Percentiles rank a stretch among this genome's conserved stretches.
Conservation (phyloP, 768 basidiomycete species). For the Lepiota subincarnata region DNA sequence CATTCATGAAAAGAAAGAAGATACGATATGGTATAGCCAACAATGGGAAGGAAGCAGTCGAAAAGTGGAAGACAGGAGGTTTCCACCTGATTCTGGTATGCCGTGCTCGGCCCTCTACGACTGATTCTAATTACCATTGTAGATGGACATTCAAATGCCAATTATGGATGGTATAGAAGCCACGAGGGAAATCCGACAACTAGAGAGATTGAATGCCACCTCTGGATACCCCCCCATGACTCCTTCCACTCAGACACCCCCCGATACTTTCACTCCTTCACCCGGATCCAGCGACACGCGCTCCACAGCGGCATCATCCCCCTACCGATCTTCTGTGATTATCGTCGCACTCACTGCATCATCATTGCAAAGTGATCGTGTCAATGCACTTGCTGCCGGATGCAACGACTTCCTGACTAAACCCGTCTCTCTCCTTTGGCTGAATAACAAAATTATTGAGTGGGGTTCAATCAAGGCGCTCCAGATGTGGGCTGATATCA, state of each 20-base stretch:
- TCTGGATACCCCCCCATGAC: constrained; percentile 69
- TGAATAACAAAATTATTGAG: constrained; percentile 97
- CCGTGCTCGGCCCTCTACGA: constrained; percentile 13
- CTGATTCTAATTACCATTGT: constrained; percentile 15
- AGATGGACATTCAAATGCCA: constrained; percentile 99
- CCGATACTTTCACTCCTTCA: constrained; percentile 39
- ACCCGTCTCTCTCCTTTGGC: constrained; percentile 91
- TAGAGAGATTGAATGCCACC: constrained; percentile 67
- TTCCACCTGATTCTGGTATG: constrained; percentile 95
- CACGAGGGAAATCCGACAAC: constrained; percentile 88
- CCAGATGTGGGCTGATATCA: constrained; percentile 87
- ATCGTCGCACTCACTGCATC: constrained; percentile 99
- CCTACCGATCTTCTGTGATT: constrained; percentile 91
- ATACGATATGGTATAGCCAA: constrained; percentile 94
- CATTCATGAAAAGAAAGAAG: constrained; percentile 93
- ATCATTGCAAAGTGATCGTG: constrained; percentile 90
- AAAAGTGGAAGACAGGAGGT: constrained; percentile 88
- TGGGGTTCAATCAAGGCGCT: constrained; percentile 98
- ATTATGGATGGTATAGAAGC: constrained; percentile 98
- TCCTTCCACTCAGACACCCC: constrained; percentile 63
- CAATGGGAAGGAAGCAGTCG: constrained; percentile 92
- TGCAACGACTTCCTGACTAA: constrained; percentile 99
- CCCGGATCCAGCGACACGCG: constrained; percentile 36
- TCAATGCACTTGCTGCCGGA: constrained; percentile 94
- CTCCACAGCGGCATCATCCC: constrained; percentile 41